Conservation (phyloP, 2,329 filamentous ascomycete genomes). For the Paramyrothecium sp. region DNA sequence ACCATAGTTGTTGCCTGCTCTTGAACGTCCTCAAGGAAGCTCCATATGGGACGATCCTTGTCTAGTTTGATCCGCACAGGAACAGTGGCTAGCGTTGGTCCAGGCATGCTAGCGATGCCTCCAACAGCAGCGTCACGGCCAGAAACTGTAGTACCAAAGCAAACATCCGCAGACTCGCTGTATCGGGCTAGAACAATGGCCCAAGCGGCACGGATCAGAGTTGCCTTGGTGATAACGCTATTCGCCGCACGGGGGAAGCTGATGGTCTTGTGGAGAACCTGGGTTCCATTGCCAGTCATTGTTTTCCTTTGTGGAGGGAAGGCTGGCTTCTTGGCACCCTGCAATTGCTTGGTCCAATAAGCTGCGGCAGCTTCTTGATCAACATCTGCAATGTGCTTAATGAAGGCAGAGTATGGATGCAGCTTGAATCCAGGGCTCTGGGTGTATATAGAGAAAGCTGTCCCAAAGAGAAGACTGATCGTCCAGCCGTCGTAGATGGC, state of each 20-base stretch:
- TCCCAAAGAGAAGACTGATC: conserved; percentile 31
- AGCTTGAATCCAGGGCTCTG: background rate
- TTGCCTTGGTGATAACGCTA: background rate
- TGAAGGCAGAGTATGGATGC: background rate
- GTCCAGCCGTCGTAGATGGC: conserved; percentile 52
- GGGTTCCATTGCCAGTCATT: background rate
- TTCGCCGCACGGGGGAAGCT: background rate
- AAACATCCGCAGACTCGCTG: background rate
- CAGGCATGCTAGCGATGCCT: conserved; percentile 22
- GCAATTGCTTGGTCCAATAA: background rate
- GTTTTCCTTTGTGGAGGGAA: background rate
- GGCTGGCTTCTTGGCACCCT: background rate
- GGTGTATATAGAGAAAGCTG: too few relatives aligned
- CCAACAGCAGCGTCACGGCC: conserved; percentile 23
- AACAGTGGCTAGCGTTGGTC: conserved; percentile 27
- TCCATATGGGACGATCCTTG: background rate
- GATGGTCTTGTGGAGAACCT: background rate
- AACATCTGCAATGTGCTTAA: background rate
- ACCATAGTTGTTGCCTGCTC: background rate
- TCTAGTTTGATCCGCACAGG: conserved; percentile 17
- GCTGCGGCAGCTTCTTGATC: background rate
- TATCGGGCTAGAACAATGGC: background rate
- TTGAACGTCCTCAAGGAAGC: background rate
- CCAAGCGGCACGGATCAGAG: background rate
- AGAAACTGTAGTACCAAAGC: conserved; percentile 14